phyloP scores from a whole-genome alignment of 306 rosid species.

The Oxytropis ochrocephala region DNA sequence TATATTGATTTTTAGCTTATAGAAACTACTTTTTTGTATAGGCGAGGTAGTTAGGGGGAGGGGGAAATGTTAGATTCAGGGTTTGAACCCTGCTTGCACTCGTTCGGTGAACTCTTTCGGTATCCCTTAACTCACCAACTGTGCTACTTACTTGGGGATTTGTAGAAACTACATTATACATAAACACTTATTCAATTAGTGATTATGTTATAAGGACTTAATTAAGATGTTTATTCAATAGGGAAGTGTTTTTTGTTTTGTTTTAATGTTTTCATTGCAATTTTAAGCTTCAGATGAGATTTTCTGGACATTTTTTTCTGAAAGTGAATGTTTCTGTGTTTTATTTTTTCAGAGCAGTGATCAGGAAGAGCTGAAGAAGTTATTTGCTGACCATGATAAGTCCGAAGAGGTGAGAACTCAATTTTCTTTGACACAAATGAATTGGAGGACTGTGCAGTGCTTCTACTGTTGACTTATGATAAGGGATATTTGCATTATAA shows the following conservation, averaged over 20 bases:
- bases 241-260: background rate
- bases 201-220: too few species aligned
- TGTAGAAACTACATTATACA: too few species aligned
- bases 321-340: background rate
- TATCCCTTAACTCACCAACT: too few species aligned
- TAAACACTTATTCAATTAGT: too few species aligned
- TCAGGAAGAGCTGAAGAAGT: conserved; percentile 58
- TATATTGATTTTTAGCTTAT: too few species aligned
- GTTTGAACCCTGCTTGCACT: too few species aligned
- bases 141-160: too few species aligned
- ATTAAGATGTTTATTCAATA: too few species aligned
- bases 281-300: background rate
- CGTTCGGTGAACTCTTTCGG: too few species aligned
- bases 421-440: background rate
- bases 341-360: conserved; percentile 40
- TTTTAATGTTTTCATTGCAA: background rate
- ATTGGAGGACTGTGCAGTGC: background rate
- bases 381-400: conserved; percentile 33
- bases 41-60: too few species aligned
- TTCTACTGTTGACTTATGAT: background rate
- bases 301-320: background rate
- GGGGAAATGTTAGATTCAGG: too few species aligned
- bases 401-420: conserved; percentile 26
- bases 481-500: background rate
- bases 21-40: too few species aligned